Evolutionary conservation across 129 eudicot genomes (phyloP).

Genomic region (Centella asiatica): DNA sequence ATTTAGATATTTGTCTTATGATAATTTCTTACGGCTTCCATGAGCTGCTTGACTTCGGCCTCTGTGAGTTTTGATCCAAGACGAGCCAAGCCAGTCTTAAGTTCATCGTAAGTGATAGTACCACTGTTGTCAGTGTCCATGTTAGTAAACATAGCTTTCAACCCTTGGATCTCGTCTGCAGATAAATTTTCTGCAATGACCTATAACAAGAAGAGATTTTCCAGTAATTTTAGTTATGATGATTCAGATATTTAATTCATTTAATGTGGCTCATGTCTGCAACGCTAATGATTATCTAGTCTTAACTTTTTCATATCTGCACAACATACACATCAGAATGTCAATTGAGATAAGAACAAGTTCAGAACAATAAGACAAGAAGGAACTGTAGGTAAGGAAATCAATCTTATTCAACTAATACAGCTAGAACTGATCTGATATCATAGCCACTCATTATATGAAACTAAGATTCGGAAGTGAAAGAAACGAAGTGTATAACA

Average conservation of each 20-base stretch:
- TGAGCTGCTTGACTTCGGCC: slow-evolving; percentile 79
- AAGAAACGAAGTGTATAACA: not conserved
- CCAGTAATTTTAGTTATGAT: too few species aligned
- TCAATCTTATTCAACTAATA: not conserved
- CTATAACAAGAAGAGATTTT: slow-evolving; percentile 17
- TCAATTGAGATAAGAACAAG: not conserved
- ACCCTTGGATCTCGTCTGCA: slow-evolving; percentile 79
- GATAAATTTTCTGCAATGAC: slow-evolving; percentile 93
- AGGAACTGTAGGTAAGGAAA: not conserved
- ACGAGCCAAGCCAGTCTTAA: slow-evolving; percentile 78
- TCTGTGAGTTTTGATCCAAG: slow-evolving; percentile 92
- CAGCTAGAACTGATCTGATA: not conserved
- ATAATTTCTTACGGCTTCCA: slow-evolving; percentile 78
- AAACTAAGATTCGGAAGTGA: not conserved
- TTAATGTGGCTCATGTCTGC: not conserved
- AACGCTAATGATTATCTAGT: too few species aligned
- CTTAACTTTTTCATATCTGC: not conserved
- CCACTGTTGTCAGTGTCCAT: slow-evolving; percentile 91
- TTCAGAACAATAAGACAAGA: not conserved
- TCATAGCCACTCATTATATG: not conserved
- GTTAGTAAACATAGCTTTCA: slow-evolving; percentile 79
- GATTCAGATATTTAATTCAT: too few species aligned
- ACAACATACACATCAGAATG: not conserved
- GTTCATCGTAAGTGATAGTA: slow-evolving; percentile 79
- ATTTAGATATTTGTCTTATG: not conserved